These are phyloP conservation scores for Globisporangium ultimum DNA, from an alignment of 352 stramenopile genomes.

Conservation along the genomic window DNA sequence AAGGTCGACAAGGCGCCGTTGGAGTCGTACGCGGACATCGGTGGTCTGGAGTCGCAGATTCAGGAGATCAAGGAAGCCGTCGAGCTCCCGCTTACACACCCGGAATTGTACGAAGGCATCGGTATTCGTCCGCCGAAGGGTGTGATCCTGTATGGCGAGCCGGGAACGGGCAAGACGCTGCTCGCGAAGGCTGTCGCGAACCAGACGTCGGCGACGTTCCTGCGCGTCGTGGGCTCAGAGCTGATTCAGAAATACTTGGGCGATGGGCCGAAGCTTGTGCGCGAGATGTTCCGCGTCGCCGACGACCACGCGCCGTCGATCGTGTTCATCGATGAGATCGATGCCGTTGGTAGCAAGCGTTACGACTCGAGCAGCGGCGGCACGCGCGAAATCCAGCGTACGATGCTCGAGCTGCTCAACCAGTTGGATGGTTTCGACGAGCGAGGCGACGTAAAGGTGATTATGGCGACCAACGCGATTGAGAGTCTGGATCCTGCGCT, in stretches of 20 bases:
- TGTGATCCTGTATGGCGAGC: constrained; percentile 99
- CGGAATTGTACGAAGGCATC: constrained; percentile 99
- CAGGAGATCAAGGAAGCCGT: constrained; percentile 95
- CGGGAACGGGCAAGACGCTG: constrained; percentile 90
- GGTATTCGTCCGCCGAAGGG: constrained; percentile 98
- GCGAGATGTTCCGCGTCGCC: constrained; percentile 99
- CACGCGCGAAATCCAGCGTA: constrained; percentile 99
- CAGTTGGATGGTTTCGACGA: constrained; percentile 99
- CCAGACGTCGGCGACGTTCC: constrained; percentile 99
- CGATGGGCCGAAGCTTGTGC: constrained; percentile 99
- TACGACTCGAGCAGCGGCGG: constrained; percentile 98
- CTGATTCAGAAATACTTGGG: constrained; percentile 99
- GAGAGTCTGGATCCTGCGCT: constrained; percentile 98
- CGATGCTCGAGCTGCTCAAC: constrained; percentile 99
- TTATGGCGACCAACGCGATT: constrained; percentile 99
- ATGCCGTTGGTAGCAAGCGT: constrained; percentile 98
- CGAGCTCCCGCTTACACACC: constrained; percentile 97
- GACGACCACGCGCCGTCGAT: constrained; percentile 98
- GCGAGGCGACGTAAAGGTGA: constrained; percentile 99
- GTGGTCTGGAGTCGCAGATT: constrained; percentile 98
- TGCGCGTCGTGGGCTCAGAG: constrained; percentile 98
- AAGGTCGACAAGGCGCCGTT: constrained; percentile 99
- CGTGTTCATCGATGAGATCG: constrained; percentile 99
- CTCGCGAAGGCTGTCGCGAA: constrained; percentile 90
- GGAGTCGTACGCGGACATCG: constrained; percentile 99